Base-by-base conservation (phyloP, 2,329 filamentous ascomycete species). In the Didymella pinodella region DNA sequence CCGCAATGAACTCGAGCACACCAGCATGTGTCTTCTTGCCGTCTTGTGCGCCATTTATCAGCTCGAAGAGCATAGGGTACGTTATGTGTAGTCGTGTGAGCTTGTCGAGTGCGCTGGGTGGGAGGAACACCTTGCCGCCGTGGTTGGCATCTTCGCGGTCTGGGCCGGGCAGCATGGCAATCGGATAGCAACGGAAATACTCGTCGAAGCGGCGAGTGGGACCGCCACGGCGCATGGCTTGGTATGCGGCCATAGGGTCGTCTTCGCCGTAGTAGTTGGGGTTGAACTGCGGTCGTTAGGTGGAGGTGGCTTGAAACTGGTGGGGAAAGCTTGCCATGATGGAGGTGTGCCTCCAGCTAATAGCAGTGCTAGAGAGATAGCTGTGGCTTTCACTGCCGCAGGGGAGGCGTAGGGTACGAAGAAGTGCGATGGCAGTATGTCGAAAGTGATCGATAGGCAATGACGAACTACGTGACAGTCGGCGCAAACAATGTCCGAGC, bases 161-260 rank as follows among this genome's bases (percentile, higher is more conserved):
- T 36, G 92, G 87, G 2, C 94, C 93, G 12, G 93, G 92, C 63
- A 96, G 88, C 93, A 99, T 98, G 70, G 90, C 88, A 71, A 97
- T 86, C 43, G 95, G 95, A 74, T 98, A 99, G 83, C 93, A 97
- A 72, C 95, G 90, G 80, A 97, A 98, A 82, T 97, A 98, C 79
- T 99, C 95, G 78, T 99, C 94, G 81, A 99, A 99, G 61, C 93
- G 91, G 70, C 92, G 90, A 68, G 41, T 18, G 29, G 79, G 83
- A 46, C 77, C 79, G 49, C 78, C 80, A 63, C 80, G 81, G 34
- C 81, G 81, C 59, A 85, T 74, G 77, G 86, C 83, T 59, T 81
- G 80, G 61, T 86, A 83, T 72, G 86, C 82, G 57, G 81, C 76
- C 77, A 84, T 81, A 45, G 79, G 79, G 55, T 83, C 84, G 67